Evolutionary conservation across 371 early-diverging fungal genomes (phyloP), one percentile per base, ranked within the genome.

Genomic region (Ecytonucleospora hepatopenaei): DNA sequence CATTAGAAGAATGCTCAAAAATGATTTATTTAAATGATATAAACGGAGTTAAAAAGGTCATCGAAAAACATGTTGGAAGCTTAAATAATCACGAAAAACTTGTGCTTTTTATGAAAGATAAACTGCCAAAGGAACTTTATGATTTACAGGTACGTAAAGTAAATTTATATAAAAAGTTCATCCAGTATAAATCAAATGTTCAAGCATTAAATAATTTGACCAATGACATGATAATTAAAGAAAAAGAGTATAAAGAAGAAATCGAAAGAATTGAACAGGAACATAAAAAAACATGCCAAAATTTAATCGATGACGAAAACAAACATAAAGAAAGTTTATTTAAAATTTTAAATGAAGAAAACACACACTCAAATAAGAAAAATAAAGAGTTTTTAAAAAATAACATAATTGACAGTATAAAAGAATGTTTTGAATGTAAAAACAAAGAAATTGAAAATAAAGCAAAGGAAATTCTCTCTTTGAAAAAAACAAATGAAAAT

Each of bases 1-100:
- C 49, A 28, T 8, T 67, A 15, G 67, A 67, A 33, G 48, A 49
- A 23, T 34, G 40, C 48, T 48, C 65, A 2, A 48, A 26, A n/a
- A 12, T 40, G 8, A n/a, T n/a, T n/a, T 3, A 30, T 47, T 3
- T n/a, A 5, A 15, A 31, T 8, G 12, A 31, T 8, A 2, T 59
- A n/a, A n/a, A 26, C 4, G 49, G 21, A 17, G 19, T 24, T 23
- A n/a, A 54, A 12, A n/a, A 60, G 4, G 16, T 5, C 31, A 46
- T 59, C 17, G 40, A 17, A n/a, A 32, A 8, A n/a, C 8, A 32
- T 3, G 4, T 49, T 46, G 23, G 32, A 48, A n/a, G 23, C 5
- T 17, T 47, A 8, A 30, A 54, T n/a, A 27, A 35, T 1, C 16
- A 67, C n/a, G 51, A 46, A 16, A 3, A 2, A 19, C 59, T 67